These are phyloP conservation scores for Epichloe typhina DNA, from an alignment of 2,329 filamentous ascomycete species.

Conservation along the genomic window DNA sequence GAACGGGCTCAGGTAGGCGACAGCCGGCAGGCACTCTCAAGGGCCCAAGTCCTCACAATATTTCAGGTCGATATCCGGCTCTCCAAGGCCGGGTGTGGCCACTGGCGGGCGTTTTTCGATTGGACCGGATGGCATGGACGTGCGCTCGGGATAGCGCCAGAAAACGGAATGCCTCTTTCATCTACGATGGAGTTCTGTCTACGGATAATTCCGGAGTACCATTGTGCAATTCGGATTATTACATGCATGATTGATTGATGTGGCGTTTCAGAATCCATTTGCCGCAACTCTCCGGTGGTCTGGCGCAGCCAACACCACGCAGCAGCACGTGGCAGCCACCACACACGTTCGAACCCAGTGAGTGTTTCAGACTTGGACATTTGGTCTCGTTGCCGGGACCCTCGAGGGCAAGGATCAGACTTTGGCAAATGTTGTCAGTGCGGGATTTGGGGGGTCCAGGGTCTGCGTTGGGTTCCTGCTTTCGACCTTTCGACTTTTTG, in stretches of 20 bases:
- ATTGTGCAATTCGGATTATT: neutral
- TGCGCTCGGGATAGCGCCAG: too few relatives aligned
- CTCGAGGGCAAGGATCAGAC: neutral
- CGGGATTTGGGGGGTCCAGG: neutral
- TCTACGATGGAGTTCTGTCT: neutral
- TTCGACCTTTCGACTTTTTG: neutral
- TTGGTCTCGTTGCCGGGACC: neutral
- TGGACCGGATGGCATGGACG: too few relatives aligned
- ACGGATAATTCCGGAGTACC: too few relatives aligned
- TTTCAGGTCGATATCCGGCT: too few relatives aligned
- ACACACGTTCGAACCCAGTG: neutral
- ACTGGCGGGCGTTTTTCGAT: too few relatives aligned
- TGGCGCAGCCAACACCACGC: neutral
- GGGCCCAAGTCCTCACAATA: too few relatives aligned
- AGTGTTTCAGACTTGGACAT: neutral
- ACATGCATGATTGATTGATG: neutral
- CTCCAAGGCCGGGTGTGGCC: too few relatives aligned
- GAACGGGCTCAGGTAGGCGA: too few relatives aligned
- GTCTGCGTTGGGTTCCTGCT: too few relatives aligned
- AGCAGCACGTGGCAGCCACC: slow-evolving; percentile 3
- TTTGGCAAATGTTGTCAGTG: neutral
- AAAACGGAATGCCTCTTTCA: neutral
- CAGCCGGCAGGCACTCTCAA: too few relatives aligned
- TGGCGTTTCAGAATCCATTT: neutral
- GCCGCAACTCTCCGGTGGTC: neutral